Base-by-base conservation (phyloP, 352 stramenopile genomes). In the Globisporangium orthogonon region DNA sequence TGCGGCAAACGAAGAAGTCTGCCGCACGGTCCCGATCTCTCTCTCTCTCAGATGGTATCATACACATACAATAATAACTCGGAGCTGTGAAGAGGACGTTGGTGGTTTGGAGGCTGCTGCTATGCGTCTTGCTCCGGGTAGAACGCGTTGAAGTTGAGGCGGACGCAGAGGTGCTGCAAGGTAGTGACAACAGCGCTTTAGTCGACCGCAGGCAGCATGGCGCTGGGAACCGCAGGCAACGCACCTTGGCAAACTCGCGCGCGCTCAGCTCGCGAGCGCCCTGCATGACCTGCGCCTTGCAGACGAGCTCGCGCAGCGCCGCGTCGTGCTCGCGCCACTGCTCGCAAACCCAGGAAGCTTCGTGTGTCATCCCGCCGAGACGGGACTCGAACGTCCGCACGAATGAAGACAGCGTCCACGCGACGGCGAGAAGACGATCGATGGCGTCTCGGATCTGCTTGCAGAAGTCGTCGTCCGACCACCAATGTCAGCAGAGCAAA, bases 81-180 rank as follows among this genome's bases (percentile, higher is more conserved):
- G 37, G 4, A 15, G 37, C 37, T 43, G 37, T 43, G 37, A 17
- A 17, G 37, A 13, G 37, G 15, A n/a, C 6, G 17, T 28, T 18
- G 30, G 23, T 15, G 23, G n/a, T 35, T 39, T 33, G 14, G 15
- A 7, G 10, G 9, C n/a, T 37, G 31, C 14, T 51, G 46, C 5
- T 43, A 37, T 13, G 37, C 37, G 37, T 17, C 37, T 17, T 43
- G 37, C 18, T 35, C 40, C 33, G 62, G 29, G 57, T 72, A 82
- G 45, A 64, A 87, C 30, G 63, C 46, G 51, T 86, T 87, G 59
- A 86, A 78, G 54, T 86, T 78, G 44, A 90, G 63, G 33, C 77
- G 71, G 53, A 83, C 58, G 46, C 86, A 61, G 39, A 89, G 63
- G 60, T 74, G 60, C 79, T 89, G 64, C 9, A 48, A 58, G 71